Evolutionary conservation across 192 early-diverging fungal species (phyloP).

Genomic region (Backusella macrospora): DNA sequence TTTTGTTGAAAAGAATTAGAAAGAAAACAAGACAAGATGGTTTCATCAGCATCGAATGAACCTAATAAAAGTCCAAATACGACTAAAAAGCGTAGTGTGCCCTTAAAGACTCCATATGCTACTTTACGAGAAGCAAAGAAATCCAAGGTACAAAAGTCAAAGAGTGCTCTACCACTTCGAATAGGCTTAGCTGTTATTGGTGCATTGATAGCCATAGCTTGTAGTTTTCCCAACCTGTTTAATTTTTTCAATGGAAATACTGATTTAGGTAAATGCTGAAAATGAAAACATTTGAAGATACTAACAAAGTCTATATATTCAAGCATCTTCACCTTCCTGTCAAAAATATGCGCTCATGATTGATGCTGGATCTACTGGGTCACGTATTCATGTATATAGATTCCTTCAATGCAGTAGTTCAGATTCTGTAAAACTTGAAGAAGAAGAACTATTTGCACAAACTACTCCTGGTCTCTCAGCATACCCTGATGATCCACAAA

Average conservation of each 20-base stretch:
- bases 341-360: slow-evolving; percentile 79
- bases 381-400: slow-evolving; percentile 86
- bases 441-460: slow-evolving; percentile 74
- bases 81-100: neutral
- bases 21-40: neutral
- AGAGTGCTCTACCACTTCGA: neutral
- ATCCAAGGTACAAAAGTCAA: neutral
- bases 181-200: neutral
- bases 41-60: neutral
- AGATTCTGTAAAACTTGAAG: slow-evolving; percentile 63
- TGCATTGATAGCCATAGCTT: neutral
- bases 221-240: slow-evolving; percentile 5
- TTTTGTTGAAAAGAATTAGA: neutral
- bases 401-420: slow-evolving; percentile 77
- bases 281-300: neutral
- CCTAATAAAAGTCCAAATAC: neutral
- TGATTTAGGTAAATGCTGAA: neutral
- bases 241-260: neutral
- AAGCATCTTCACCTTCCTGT: neutral
- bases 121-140: neutral
- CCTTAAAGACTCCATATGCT: neutral
- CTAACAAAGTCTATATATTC: neutral
- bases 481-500: slow-evolving; percentile 61
- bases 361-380: slow-evolving; percentile 88
- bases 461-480: slow-evolving; percentile 79